Evolutionary conservation across 805 yeast species (phyloP).

Genomic region (Candida taoyuanica): DNA sequence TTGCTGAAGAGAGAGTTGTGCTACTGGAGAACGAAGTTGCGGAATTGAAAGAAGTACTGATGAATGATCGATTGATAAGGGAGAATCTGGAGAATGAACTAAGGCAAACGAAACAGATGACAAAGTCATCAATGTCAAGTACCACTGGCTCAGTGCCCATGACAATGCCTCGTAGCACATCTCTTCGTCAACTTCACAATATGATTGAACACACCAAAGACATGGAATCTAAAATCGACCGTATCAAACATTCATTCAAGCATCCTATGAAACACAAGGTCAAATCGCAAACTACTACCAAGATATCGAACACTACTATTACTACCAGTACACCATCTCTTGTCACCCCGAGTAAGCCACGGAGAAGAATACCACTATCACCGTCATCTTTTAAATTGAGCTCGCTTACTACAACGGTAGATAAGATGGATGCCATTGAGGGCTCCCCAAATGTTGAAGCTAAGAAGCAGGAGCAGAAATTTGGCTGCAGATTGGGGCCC

Average conservation of each 20-base stretch:
- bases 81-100: conserved; percentile 27
- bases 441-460: conserved; percentile 22
- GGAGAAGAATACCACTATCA: conserved; percentile 19
- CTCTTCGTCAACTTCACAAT: conserved; percentile 28
- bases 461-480: neutral
- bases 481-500: too few relatives aligned
- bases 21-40: conserved; percentile 35
- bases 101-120: neutral
- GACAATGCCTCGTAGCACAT: conserved; percentile 23
- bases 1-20: conserved; percentile 34
- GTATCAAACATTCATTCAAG: conserved; percentile 24
- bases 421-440: conserved; percentile 19
- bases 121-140: neutral
- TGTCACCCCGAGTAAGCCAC: conserved; percentile 2
- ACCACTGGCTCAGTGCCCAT: conserved; percentile 2
- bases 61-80: conserved; percentile 25
- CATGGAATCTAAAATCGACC: conserved; percentile 27
- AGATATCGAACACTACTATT: conserved; percentile 19
- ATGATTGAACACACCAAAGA: conserved; percentile 28
- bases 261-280: conserved; percentile 9
- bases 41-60: conserved; percentile 25
- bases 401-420: conserved; percentile 13
- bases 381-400: conserved; percentile 25
- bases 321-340: conserved; percentile 21
- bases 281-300: conserved; percentile 21